Conservation (phyloP, 768 basidiomycete genomes). For the Amyloporia xantha region DNA sequence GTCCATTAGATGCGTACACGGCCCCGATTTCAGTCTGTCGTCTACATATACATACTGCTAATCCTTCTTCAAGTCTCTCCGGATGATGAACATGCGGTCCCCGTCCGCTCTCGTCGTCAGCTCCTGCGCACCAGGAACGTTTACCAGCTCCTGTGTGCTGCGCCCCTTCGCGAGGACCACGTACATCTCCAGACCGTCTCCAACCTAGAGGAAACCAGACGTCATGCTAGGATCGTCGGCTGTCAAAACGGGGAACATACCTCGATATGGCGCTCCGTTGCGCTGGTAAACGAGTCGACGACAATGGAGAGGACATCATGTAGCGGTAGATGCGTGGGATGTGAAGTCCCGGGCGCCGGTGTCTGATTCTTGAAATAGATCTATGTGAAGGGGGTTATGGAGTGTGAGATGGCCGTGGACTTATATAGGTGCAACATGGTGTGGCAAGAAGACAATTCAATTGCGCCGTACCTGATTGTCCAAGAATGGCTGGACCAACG, state of each 20-base stretch:
- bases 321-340: slow-evolving; percentile 80
- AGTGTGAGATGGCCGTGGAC: slow-evolving; percentile 1
- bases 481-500: slow-evolving; percentile 93
- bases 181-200: slow-evolving; percentile 92
- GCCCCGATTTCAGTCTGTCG: background rate
- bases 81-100: slow-evolving; percentile 71
- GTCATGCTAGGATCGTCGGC: too few relatives aligned
- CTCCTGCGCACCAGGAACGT: slow-evolving; percentile 53
- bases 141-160: slow-evolving; percentile 50
- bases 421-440: background rate
- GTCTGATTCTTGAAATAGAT: slow-evolving; percentile 98
- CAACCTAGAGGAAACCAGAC: slow-evolving; percentile 67
- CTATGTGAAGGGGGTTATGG: slow-evolving; percentile 39
- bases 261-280: slow-evolving; percentile 98
- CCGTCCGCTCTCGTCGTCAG: slow-evolving; percentile 53
- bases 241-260: too few relatives aligned
- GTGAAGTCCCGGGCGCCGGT: slow-evolving; percentile 60
- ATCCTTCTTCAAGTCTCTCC: slow-evolving; percentile 81
- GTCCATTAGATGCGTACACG: background rate
- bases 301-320: slow-evolving; percentile 77
- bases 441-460: background rate
- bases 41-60: slow-evolving; percentile 21
- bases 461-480: slow-evolving; percentile 88
- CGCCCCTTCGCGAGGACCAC: slow-evolving; percentile 72
- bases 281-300: slow-evolving; percentile 93